Evolutionary conservation across 1,284 basidiomycete species (phyloP).

Genomic region (Sporisorium scitamineum): DNA sequence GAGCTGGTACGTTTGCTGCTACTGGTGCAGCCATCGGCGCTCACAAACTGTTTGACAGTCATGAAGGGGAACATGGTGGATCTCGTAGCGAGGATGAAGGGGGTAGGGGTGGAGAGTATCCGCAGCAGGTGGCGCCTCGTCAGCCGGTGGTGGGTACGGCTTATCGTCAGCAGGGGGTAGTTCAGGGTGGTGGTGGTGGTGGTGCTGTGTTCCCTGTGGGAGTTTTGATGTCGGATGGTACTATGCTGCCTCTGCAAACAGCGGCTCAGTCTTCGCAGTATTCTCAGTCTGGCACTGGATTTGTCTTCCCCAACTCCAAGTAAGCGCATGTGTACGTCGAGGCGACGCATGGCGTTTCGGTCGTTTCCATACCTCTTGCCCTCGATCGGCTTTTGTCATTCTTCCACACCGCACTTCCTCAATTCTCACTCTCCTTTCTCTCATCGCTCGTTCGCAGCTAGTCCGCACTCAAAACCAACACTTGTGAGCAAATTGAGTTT

Average conservation of each 20-base stretch:
- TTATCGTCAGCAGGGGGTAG: background rate
- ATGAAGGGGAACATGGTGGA: too few relatives aligned
- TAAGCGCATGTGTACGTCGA: too few relatives aligned
- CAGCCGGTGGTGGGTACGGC: background rate
- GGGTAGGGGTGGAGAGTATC: background rate
- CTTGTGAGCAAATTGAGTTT: background rate
- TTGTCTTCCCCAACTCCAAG: conserved; percentile 2
- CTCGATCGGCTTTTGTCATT: too few relatives aligned
- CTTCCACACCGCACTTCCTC: too few relatives aligned
- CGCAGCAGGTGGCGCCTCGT: background rate
- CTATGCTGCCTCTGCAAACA: background rate
- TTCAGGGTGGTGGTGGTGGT: background rate
- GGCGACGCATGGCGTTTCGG: too few relatives aligned
- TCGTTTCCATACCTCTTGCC: too few relatives aligned
- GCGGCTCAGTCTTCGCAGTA: background rate
- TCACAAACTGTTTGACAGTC: conserved; percentile 9
- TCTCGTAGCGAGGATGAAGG: background rate
- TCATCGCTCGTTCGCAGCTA: too few relatives aligned
- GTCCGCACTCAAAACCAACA: background rate
- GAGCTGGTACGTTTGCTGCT: conserved; percentile 18
- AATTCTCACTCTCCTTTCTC: too few relatives aligned
- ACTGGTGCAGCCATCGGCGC: conserved; percentile 22
- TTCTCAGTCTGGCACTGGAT: background rate
- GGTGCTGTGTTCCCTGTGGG: background rate
- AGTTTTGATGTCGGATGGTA: conserved; percentile 18